These are phyloP conservation scores for Sclerotinia subarctica DNA, from an alignment of 2,329 filamentous ascomycete species.

Conservation along the genomic window DNA sequence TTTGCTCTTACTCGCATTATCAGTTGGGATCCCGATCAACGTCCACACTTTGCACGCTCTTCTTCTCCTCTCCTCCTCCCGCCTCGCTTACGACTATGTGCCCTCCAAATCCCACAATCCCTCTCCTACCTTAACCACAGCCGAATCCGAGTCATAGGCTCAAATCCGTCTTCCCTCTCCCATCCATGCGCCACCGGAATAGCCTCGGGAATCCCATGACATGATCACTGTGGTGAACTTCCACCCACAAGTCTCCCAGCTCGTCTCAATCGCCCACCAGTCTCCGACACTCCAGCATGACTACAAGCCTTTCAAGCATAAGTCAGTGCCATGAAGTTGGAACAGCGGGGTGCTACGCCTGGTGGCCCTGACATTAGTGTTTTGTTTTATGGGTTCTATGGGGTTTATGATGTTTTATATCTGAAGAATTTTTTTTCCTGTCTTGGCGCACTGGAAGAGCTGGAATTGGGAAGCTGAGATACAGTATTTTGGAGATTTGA, in stretches of 20 bases:
- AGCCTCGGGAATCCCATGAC: conserved; percentile 2
- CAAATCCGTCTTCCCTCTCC: neutral
- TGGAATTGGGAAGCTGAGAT: neutral
- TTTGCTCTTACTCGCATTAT: neutral
- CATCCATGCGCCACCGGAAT: neutral
- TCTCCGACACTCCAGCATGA: neutral
- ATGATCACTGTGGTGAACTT: neutral
- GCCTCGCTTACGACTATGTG: neutral
- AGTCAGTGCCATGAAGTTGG: neutral
- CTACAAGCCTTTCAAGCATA: neutral
- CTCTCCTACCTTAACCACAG: neutral
- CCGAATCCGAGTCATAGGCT: neutral
- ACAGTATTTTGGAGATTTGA: no score
- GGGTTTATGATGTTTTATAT: neutral
- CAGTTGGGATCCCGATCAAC: neutral
- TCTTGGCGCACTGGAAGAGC: neutral
- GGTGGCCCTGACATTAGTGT: conserved; percentile 7
- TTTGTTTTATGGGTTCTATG: neutral
- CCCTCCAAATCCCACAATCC: neutral
- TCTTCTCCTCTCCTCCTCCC: neutral
- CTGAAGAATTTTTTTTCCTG: neutral
- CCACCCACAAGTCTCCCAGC: neutral
- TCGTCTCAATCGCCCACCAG: neutral
- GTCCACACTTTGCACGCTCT: neutral
- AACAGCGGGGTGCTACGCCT: neutral